Evolutionary conservation across 2,329 filamentous ascomycete species (phyloP).

Genomic region (Nectriaceae sp.): DNA sequence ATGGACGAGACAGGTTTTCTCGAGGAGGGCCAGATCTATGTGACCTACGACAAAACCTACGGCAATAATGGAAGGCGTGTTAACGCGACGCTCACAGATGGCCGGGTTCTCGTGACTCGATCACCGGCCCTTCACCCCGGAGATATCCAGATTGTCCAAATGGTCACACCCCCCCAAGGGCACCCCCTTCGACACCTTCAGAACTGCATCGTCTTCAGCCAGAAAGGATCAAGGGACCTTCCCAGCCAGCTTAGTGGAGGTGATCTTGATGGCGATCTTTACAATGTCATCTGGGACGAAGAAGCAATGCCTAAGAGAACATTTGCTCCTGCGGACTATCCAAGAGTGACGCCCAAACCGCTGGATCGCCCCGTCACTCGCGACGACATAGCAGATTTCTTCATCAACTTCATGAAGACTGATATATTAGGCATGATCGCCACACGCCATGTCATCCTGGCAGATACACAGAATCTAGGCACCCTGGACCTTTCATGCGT

Average conservation of each 20-base stretch:
- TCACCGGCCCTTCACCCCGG: conserved; percentile 81
- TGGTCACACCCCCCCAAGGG: conserved; percentile 58
- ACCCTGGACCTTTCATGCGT: conserved; percentile 54
- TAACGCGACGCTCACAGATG: conserved; percentile 33
- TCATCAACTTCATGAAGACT: conserved; percentile 74
- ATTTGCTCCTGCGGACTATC: conserved; percentile 70
- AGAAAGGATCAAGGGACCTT: conserved; percentile 69
- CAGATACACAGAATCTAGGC: conserved; percentile 57
- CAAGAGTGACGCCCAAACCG: conserved; percentile 54
- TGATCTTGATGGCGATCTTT: conserved; percentile 82
- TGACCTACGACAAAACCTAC: conserved; percentile 53
- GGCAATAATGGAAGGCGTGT: conserved; percentile 25
- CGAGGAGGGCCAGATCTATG: conserved; percentile 67
- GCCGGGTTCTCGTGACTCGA: conserved; percentile 67
- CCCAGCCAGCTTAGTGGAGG: conserved; percentile 80
- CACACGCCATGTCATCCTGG: conserved; percentile 62
- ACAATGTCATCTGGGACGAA: conserved; percentile 75
- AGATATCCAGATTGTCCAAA: conserved; percentile 69
- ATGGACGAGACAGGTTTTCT: conserved; percentile 80
- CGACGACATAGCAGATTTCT: conserved; percentile 77
- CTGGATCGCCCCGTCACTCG: conserved; percentile 61
- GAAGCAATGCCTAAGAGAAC: conserved; percentile 44
- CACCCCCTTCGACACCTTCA: conserved; percentile 63
- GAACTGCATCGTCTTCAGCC: conserved; percentile 81
- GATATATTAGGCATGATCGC: conserved; percentile 69